A percentile compares a stretch with the other conserved stretches of the same genome.
These are phyloP conservation scores for Nitzschia putrida DNA, from an alignment of 108 stramenopile species.

Conservation along the genomic window DNA sequence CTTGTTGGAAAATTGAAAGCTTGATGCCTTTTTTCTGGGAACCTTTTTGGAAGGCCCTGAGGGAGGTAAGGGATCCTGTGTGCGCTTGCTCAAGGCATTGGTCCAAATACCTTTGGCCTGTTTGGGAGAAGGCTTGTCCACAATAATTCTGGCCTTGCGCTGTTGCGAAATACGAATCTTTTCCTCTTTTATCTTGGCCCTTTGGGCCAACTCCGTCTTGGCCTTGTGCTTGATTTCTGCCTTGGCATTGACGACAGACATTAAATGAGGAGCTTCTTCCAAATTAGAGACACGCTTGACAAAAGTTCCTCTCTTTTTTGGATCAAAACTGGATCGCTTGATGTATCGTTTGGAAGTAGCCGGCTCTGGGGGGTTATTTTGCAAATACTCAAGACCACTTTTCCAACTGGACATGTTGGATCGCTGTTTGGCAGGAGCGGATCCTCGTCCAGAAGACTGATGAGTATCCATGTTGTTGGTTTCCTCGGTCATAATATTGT, in stretches of 20 bases:
- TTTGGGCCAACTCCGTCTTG: background rate
- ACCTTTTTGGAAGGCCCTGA: background rate
- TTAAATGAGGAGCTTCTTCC: constrained; percentile 18
- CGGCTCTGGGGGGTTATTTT: background rate
- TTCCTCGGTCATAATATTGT: too few relatives aligned
- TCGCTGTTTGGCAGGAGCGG: background rate
- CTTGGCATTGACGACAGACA: constrained; percentile 25
- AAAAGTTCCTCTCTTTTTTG: constrained; percentile 20
- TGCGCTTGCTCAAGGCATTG: constrained; percentile 9
- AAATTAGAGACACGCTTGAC: background rate
- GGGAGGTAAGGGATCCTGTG: background rate
- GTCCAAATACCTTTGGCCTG: constrained; percentile 4
- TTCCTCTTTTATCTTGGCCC: constrained; percentile 20
- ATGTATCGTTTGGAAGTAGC: constrained; percentile 15
- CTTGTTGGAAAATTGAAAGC: constrained; percentile 5
- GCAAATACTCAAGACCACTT: constrained; percentile 12
- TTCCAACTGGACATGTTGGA: constrained; percentile 14
- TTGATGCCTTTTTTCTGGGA: background rate
- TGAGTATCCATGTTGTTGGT: too few relatives aligned
- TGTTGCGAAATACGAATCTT: background rate
- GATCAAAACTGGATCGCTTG: constrained; percentile 4
- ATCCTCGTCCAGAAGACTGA: too few relatives aligned
- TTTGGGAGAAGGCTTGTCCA: constrained; percentile 15
- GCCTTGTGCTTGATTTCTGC: constrained; percentile 25
- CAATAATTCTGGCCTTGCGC: constrained; percentile 12